phyloP scores from a whole-genome alignment of 2,329 filamentous ascomycete genomes.

The Colletotrichum neosansevieriae region DNA sequence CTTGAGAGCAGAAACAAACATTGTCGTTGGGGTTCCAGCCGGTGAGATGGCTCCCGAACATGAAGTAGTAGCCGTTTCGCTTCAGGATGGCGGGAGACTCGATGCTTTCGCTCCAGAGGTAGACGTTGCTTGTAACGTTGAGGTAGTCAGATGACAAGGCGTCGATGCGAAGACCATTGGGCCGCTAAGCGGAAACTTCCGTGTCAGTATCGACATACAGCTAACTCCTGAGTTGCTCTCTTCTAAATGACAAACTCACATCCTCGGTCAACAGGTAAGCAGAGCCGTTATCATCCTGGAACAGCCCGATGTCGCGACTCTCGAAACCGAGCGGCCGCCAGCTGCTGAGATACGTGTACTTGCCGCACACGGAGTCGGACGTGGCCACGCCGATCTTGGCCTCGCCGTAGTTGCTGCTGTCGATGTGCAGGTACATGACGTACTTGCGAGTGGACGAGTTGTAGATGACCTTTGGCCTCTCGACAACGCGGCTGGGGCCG shows the following conservation, averaged over 20 bases:
- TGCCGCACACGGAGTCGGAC: constrained; percentile 68
- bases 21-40: constrained; percentile 75
- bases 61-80: constrained; percentile 70
- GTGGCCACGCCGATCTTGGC: constrained; percentile 75
- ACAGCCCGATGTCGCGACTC: constrained; percentile 68
- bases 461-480: constrained; percentile 77
- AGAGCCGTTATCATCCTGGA: constrained; percentile 70
- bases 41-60: constrained; percentile 71
- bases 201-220: too few relatives aligned
- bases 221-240: too few relatives aligned
- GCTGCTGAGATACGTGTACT: constrained; percentile 58
- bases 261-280: constrained; percentile 73
- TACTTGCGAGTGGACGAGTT: constrained; percentile 72
- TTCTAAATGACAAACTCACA: constrained; percentile 17
- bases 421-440: constrained; percentile 78
- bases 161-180: constrained; percentile 59
- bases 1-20: constrained; percentile 45
- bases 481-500: constrained; percentile 71
- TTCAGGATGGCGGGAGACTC: constrained; percentile 75
- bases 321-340: constrained; percentile 50
- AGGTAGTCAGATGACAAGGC: constrained; percentile 69
- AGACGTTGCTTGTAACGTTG: constrained; percentile 60
- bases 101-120: constrained; percentile 65
- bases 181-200: not conserved
- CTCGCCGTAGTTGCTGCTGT: constrained; percentile 70